phyloP scores from a whole-genome alignment of 305 asterid species.

The Rubia tinctorum region DNA sequence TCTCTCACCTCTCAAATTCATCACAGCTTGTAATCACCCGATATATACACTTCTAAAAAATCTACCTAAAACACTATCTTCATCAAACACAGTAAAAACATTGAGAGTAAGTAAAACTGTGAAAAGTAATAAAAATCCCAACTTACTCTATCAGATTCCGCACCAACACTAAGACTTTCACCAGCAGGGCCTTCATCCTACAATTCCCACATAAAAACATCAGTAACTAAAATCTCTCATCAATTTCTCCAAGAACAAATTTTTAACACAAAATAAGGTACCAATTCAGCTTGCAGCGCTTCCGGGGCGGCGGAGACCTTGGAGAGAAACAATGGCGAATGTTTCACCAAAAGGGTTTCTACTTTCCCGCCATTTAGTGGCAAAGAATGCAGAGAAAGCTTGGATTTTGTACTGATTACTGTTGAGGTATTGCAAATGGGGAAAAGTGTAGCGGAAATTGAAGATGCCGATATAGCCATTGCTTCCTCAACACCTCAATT shows the following conservation, averaged over 20 bases:
- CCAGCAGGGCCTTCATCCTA: slow-evolving; percentile 53
- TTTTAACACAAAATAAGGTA: background rate
- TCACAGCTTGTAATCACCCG: background rate
- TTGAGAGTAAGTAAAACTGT: background rate
- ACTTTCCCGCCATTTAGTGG: slow-evolving; percentile 37
- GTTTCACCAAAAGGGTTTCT: slow-evolving; percentile 28
- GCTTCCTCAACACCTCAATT: background rate
- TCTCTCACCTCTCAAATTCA: background rate
- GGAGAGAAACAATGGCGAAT: slow-evolving; percentile 41
- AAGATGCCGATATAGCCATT: slow-evolving; percentile 62
- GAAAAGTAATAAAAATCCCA: background rate
- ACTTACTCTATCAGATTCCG: slow-evolving; percentile 67
- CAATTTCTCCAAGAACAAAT: background rate
- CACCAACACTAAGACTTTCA: slow-evolving; percentile 41
- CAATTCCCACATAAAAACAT: slow-evolving; percentile 12
- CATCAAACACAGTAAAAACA: background rate
- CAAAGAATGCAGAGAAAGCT: slow-evolving; percentile 33
- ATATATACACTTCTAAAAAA: background rate
- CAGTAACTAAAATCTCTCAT: slow-evolving; percentile 3
- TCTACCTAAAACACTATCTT: background rate
- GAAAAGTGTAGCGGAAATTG: slow-evolving; percentile 42
- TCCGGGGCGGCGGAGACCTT: slow-evolving; percentile 63
- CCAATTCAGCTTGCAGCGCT: slow-evolving; percentile 42
- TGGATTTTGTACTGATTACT: slow-evolving; percentile 36
- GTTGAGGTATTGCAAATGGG: slow-evolving; percentile 54